These are phyloP conservation scores for Diplodia seriata DNA, from an alignment of 2,329 filamentous ascomycete species.

Conservation along the genomic window DNA sequence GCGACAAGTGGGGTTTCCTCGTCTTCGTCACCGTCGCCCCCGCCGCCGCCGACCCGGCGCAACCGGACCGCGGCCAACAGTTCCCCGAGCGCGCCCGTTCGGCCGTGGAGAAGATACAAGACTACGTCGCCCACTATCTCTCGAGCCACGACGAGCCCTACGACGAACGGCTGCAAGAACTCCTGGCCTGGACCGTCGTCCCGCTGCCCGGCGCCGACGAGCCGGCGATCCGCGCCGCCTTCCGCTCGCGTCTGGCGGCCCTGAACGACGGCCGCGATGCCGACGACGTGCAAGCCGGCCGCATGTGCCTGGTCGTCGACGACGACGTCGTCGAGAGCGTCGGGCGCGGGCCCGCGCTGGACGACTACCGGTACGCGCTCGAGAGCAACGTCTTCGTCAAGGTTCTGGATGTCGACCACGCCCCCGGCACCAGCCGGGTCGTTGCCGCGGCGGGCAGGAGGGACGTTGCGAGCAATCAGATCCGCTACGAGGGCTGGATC, in stretches of 20 bases:
- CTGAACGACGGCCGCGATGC: slow-evolving; percentile 4
- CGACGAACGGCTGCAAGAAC: background rate
- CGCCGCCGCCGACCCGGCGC: background rate
- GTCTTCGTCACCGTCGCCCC: slow-evolving; percentile 7
- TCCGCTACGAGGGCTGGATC: slow-evolving; percentile 6
- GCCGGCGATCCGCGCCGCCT: background rate
- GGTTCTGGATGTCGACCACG: background rate
- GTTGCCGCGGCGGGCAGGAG: background rate
- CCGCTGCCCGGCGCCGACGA: background rate
- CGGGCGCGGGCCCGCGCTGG: background rate
- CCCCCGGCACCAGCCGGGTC: background rate
- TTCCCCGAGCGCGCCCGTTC: background rate
- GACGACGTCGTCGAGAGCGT: slow-evolving; percentile 1
- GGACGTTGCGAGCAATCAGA: background rate
- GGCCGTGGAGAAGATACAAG: background rate
- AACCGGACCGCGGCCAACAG: background rate
- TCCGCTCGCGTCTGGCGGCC: background rate
- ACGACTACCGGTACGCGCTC: background rate
- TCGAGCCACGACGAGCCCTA: background rate
- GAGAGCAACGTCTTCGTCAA: slow-evolving; percentile 12
- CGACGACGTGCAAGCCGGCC: background rate
- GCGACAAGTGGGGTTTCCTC: slow-evolving; percentile 7
- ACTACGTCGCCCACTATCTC: background rate
- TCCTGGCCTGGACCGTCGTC: background rate
- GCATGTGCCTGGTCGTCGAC: slow-evolving; percentile 9